Percentiles rank a stretch among this genome's conserved stretches.
These are phyloP conservation scores for Populus deltoides DNA, from an alignment of 345 rosid species.

Conservation along the genomic window DNA sequence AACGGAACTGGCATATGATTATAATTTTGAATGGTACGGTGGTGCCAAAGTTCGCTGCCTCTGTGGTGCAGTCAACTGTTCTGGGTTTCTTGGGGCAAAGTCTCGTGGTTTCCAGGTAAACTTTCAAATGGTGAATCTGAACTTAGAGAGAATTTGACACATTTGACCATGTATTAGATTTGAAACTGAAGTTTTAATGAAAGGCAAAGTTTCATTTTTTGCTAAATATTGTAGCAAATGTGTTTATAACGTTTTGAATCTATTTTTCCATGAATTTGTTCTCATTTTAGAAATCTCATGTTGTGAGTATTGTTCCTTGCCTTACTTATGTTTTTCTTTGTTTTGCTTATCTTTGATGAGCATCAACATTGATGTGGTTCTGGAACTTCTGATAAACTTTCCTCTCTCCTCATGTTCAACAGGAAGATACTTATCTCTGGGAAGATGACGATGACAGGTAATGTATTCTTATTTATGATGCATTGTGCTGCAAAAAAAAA, in stretches of 20 bases:
- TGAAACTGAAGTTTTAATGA: not conserved
- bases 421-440: slow-evolving; percentile 97
- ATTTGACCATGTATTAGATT: not conserved
- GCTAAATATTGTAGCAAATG: not conserved
- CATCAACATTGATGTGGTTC: slow-evolving; percentile 5
- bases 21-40: slow-evolving; percentile 96
- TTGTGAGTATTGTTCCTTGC: not conserved
- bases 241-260: not conserved
- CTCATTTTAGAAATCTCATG: too few relatives aligned
- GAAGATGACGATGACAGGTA: slow-evolving; percentile 94
- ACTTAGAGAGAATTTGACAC: not conserved
- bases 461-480: not conserved
- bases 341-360: not conserved
- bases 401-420: slow-evolving; percentile 9
- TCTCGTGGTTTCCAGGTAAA: slow-evolving; percentile 96
- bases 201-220: not conserved
- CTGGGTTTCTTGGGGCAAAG: slow-evolving; percentile 97
- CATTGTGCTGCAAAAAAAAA: not conserved
- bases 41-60: slow-evolving; percentile 96
- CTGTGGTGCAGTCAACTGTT: slow-evolving; percentile 81
- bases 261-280: not conserved
- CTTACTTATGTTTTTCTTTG: not conserved
- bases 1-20: slow-evolving; percentile 78
- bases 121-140: not conserved
- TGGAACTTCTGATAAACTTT: not conserved